A percentile compares a stretch with the other conserved stretches of the same genome.
Evolutionary conservation across 495 filamentous ascomycete genomes (phyloP).

Genomic region (Podospora pseudocomata): DNA sequence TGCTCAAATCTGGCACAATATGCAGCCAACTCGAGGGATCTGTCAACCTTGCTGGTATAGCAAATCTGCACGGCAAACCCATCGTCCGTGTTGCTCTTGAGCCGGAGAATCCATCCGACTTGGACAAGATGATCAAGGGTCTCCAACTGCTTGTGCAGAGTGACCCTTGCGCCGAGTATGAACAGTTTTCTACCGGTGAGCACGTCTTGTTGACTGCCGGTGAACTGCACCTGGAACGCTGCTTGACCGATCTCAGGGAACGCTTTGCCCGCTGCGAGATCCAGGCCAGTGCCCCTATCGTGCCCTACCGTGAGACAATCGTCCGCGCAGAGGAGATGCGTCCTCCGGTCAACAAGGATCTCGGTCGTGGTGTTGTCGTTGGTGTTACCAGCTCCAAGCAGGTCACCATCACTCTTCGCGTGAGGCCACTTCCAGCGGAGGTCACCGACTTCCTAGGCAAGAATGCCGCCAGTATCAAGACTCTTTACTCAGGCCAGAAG

Average conservation of each 20-base stretch:
- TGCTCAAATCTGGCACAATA: slow-evolving; percentile 91
- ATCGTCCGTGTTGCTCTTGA: slow-evolving; percentile 96
- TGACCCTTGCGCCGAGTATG: slow-evolving; percentile 94
- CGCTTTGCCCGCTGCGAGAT: slow-evolving; percentile 94
- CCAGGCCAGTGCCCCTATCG: slow-evolving; percentile 87
- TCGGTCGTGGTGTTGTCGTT: slow-evolving; percentile 80
- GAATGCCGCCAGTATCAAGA: slow-evolving; percentile 73
- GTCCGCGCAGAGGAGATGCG: slow-evolving; percentile 86
- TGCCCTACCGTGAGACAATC: slow-evolving; percentile 93
- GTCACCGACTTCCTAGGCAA: slow-evolving; percentile 84
- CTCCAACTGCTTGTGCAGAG: slow-evolving; percentile 86
- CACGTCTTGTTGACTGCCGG: slow-evolving; percentile 94
- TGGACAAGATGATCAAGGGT: slow-evolving; percentile 90
- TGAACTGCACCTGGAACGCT: slow-evolving; percentile 91
- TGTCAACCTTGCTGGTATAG: slow-evolving; percentile 83
- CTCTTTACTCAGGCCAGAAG: slow-evolving; percentile 66
- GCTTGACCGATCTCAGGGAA: slow-evolving; percentile 88
- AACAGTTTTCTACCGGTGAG: slow-evolving; percentile 87
- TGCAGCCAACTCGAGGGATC: slow-evolving; percentile 83
- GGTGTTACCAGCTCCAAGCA: slow-evolving; percentile 78
- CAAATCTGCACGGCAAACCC: slow-evolving; percentile 70
- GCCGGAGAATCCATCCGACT: slow-evolving; percentile 78
- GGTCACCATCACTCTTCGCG: slow-evolving; percentile 71
- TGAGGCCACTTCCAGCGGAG: slow-evolving; percentile 69
- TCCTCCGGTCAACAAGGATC: slow-evolving; percentile 75